Conservation (phyloP, 495 filamentous ascomycete species). For the Penicillium alfredii region DNA sequence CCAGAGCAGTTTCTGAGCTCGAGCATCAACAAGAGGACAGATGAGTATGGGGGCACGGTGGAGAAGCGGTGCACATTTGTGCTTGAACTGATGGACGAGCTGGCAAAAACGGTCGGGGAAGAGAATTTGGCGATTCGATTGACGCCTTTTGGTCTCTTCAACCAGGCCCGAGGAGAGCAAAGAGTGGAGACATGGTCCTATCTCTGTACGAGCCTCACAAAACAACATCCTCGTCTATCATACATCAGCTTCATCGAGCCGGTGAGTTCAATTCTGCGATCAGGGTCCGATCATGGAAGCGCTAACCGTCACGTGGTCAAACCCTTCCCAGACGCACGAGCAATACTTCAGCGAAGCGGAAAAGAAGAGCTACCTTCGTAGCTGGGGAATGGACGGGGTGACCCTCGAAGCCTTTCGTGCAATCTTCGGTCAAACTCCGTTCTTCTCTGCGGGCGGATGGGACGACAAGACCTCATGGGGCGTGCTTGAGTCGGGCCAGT, state of each 20-base stretch:
- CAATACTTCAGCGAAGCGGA: slow-evolving; percentile 41
- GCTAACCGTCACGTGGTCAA: not conserved
- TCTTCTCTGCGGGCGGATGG: slow-evolving; percentile 45
- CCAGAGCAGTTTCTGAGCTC: slow-evolving; percentile 50
- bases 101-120: slow-evolving; percentile 19
- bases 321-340: slow-evolving; percentile 31
- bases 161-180: too few species aligned
- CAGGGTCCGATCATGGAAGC: too few species aligned
- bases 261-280: too few species aligned
- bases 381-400: slow-evolving; percentile 37
- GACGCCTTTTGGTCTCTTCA: too few species aligned
- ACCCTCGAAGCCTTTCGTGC: slow-evolving; percentile 35
- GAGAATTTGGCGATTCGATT: slow-evolving; percentile 38
- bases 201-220: slow-evolving; percentile 45
- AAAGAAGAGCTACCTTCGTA: slow-evolving; percentile 39
- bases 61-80: slow-evolving; percentile 46
- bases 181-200: slow-evolving; percentile 38
- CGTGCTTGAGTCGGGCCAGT: slow-evolving; percentile 36
- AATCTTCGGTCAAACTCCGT: slow-evolving; percentile 44
- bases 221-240: slow-evolving; percentile 38
- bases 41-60: slow-evolving; percentile 46
- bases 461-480: slow-evolving; percentile 42
- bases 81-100: slow-evolving; percentile 38
- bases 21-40: slow-evolving; percentile 46
- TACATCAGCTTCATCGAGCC: slow-evolving; percentile 52